phyloP scores from a whole-genome alignment of 129 eudicot genomes.

The Flaveria linearis region DNA sequence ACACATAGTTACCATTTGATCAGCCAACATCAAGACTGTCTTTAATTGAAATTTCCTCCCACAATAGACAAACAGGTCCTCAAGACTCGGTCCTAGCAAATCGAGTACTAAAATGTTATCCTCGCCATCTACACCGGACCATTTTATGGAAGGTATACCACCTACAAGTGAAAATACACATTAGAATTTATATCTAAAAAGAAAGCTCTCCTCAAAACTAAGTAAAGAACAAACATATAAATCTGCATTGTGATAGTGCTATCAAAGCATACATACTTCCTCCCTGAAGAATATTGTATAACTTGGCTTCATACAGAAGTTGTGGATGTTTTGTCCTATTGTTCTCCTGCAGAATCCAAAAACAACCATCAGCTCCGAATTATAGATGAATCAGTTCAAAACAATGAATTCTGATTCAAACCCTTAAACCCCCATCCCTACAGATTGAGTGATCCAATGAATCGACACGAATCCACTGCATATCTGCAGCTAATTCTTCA shows the following conservation, averaged over 20 bases:
- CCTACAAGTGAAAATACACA: slow-evolving; percentile 45
- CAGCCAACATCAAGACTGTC: slow-evolving; percentile 96
- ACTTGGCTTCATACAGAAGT: slow-evolving; percentile 89
- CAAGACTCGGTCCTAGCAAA: slow-evolving; percentile 97
- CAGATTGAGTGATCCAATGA: neutral
- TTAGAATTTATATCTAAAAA: neutral
- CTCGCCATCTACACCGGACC: slow-evolving; percentile 94
- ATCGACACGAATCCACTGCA: too few species aligned
- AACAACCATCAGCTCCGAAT: neutral
- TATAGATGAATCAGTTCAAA: slow-evolving; percentile 7
- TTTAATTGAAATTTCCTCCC: slow-evolving; percentile 90
- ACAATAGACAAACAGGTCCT: slow-evolving; percentile 90
- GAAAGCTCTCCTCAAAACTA: neutral
- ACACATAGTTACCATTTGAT: slow-evolving; percentile 77
- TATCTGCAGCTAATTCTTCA: slow-evolving; percentile 10
- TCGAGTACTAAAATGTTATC: slow-evolving; percentile 91
- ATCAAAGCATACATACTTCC: slow-evolving; percentile 68
- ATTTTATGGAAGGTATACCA: slow-evolving; percentile 85
- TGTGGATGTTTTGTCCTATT: slow-evolving; percentile 95
- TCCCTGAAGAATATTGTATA: slow-evolving; percentile 89
- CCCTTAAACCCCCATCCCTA: slow-evolving; percentile 4
- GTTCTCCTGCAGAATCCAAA: slow-evolving; percentile 64
- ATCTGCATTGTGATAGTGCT: neutral
- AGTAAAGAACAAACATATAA: slow-evolving; percentile 10
- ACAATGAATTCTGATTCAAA: neutral